phyloP scores from a whole-genome alignment of 768 basidiomycete genomes.

The Rhizopogon rudus region DNA sequence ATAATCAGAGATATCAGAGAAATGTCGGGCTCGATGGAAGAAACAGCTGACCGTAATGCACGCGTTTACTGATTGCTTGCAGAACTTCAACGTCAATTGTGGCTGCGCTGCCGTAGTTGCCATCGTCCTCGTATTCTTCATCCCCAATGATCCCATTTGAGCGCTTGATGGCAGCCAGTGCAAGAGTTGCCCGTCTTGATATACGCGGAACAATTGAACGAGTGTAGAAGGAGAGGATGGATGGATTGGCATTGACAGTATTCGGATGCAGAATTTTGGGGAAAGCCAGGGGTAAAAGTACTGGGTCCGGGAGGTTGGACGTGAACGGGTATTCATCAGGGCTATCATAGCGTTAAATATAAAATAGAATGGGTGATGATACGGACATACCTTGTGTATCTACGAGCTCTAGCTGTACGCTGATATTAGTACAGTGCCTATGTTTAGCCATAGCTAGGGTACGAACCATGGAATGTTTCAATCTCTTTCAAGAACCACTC shows the following conservation, averaged over 20 bases:
- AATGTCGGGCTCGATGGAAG: not conserved
- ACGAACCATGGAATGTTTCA: constrained; percentile 90
- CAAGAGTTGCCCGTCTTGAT: constrained; percentile 63
- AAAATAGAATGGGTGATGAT: not conserved
- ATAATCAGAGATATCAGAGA: constrained; percentile 5
- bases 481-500: constrained; percentile 98
- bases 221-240: constrained; percentile 88
- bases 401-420: constrained; percentile 78
- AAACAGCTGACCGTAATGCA: constrained; percentile 80
- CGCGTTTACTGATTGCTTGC: constrained; percentile 97
- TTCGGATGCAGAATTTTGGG: constrained; percentile 78
- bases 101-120: constrained; percentile 95
- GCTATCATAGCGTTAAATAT: constrained; percentile 36
- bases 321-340: constrained; percentile 99
- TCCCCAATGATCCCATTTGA: constrained; percentile 61
- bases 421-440: constrained; percentile 1
- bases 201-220: constrained; percentile 86
- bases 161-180: constrained; percentile 62
- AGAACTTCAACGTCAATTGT: constrained; percentile 94
- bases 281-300: constrained; percentile 69
- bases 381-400: constrained; percentile 78
- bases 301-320: constrained; percentile 69
- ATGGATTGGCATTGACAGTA: constrained; percentile 78
- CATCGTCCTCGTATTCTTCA: constrained; percentile 84
- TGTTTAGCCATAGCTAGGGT: not conserved